A percentile compares a stretch with the other conserved stretches of the same genome.
Conservation (phyloP, 305 asterid species). For the Fraxinus xanthoxyloides region DNA sequence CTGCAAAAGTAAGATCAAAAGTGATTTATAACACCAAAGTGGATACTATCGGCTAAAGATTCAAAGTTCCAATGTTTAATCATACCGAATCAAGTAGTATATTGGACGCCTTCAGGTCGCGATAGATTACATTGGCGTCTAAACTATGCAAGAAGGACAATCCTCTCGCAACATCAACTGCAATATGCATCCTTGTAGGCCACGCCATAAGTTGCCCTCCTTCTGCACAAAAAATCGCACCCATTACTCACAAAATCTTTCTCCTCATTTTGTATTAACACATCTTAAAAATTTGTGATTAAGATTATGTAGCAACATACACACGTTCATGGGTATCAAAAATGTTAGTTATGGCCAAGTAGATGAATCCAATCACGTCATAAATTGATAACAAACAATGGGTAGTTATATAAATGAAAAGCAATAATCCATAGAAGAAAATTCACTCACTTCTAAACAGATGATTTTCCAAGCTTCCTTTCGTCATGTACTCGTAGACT, state of each 20-base stretch:
- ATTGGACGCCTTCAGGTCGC: conserved; percentile 44
- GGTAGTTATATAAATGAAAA: neutral
- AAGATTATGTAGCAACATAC: neutral
- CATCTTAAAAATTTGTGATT: neutral
- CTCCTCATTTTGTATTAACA: neutral
- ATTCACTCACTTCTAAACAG: conserved; percentile 33
- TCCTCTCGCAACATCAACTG: conserved; percentile 36
- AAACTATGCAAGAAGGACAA: conserved; percentile 38
- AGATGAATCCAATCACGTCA: neutral
- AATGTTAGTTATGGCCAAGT: neutral
- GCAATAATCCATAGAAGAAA: neutral
- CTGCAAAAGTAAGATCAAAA: conserved; percentile 21
- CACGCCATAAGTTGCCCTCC: conserved; percentile 39
- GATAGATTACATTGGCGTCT: conserved; percentile 36
- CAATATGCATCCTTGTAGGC: conserved; percentile 35
- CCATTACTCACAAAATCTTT: neutral
- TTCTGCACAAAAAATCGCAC: conserved; percentile 17
- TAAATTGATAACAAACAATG: neutral
- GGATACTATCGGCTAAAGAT: neutral
- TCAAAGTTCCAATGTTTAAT: neutral
- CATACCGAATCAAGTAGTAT: conserved; percentile 39
- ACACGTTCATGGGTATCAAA: neutral
- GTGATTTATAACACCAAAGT: neutral
- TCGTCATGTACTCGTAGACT: conserved; percentile 52
- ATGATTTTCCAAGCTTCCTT: conserved; percentile 54